Conservation (phyloP, 441 rosid genomes). For the Brassica balearica region DNA sequence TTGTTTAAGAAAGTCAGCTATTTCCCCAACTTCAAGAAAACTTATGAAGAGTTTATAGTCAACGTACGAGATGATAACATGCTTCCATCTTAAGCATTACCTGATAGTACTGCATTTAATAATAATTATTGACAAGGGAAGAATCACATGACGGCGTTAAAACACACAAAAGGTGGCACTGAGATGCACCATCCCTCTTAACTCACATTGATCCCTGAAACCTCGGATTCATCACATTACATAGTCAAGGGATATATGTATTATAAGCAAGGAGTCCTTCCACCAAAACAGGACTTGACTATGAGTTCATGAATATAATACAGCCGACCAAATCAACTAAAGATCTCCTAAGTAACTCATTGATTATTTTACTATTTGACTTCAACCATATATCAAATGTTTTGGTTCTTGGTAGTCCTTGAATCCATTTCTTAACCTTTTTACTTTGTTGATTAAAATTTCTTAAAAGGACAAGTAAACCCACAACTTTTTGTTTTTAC, state of each 20-base stretch:
- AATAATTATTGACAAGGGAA: conserved; percentile 21
- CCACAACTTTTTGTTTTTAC: not conserved
- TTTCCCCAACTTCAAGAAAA: conserved; percentile 38
- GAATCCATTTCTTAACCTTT: not conserved
- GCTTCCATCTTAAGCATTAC: conserved; percentile 40
- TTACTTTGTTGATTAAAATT: not conserved
- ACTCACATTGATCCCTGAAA: conserved; percentile 27
- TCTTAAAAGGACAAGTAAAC: not conserved
- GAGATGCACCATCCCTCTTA: conserved; percentile 29
- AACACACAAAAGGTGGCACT: conserved; percentile 31
- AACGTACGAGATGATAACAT: conserved; percentile 42
- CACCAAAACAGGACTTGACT: conserved; percentile 38
- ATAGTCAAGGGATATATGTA: conserved; percentile 30
- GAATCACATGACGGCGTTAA: conserved; percentile 5
- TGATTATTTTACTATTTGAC: conserved; percentile 31
- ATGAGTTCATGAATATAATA: conserved; percentile 34
- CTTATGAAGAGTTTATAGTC: conserved; percentile 31
- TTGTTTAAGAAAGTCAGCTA: conserved; percentile 38
- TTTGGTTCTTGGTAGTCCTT: not conserved
- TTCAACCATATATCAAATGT: conserved; percentile 18
- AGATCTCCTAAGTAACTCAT: conserved; percentile 29
- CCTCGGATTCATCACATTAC: conserved; percentile 38
- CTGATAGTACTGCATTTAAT: conserved; percentile 28
- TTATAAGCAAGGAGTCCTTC: conserved; percentile 1
- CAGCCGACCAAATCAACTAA: conserved; percentile 41